Conservation (phyloP, 352 stramenopile species). For the Phytopythium mirpurense region DNA sequence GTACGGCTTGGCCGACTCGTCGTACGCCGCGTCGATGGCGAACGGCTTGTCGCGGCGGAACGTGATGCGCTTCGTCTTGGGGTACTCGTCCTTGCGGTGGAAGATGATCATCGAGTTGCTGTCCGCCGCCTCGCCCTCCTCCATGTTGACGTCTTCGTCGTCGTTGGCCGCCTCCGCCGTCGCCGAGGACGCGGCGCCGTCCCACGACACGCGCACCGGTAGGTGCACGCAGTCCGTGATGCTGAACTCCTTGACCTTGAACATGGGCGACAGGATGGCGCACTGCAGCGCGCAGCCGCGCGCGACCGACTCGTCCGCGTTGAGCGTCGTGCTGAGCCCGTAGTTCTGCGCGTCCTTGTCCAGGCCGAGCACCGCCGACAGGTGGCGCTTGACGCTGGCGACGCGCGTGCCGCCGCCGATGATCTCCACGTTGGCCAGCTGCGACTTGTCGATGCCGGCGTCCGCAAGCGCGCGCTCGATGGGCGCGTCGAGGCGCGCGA, state of each 20-base stretch:
- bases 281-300: constrained; percentile 97
- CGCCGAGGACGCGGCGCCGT: constrained; percentile 47
- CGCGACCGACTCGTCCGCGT: constrained; percentile 98
- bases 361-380: constrained; percentile 90
- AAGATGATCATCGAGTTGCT: constrained; percentile 94
- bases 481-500: constrained; percentile 78
- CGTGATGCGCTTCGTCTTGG: constrained; percentile 96
- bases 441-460: constrained; percentile 85
- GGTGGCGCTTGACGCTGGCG: constrained; percentile 92
- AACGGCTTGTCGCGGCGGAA: constrained; percentile 93
- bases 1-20: constrained; percentile 64
- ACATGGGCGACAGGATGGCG: constrained; percentile 97
- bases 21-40: constrained; percentile 88
- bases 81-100: constrained; percentile 93
- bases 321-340: constrained; percentile 97
- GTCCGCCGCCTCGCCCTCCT: constrained; percentile 25
- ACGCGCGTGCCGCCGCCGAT: constrained; percentile 95
- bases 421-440: constrained; percentile 94
- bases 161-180: constrained; percentile 65
- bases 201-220: constrained; percentile 93
- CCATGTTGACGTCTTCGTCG: constrained; percentile 87
- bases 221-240: constrained; percentile 88
- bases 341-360: constrained; percentile 94
- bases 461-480: constrained; percentile 84
- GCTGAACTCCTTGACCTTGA: constrained; percentile 95